These are phyloP conservation scores for Syzygium aromaticum DNA, from an alignment of 345 rosid species.

Conservation along the genomic window DNA sequence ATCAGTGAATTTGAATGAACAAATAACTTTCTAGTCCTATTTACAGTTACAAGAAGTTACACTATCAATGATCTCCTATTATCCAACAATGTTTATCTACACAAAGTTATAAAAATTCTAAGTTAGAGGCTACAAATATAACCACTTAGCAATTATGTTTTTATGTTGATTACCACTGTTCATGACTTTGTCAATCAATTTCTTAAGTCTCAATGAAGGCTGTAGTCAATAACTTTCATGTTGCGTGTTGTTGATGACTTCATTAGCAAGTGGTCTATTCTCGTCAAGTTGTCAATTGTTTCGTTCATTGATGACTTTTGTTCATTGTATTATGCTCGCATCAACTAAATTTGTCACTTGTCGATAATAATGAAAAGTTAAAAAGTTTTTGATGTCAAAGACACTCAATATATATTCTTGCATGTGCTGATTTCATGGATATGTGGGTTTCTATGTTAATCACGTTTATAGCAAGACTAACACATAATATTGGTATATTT, in stretches of 20 bases:
- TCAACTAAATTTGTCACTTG: not conserved
- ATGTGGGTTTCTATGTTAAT: not conserved
- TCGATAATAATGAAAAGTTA: not conserved
- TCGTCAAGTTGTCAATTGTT: rapidly evolving
- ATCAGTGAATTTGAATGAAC: not conserved
- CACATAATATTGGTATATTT: not conserved
- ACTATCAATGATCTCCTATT: not conserved
- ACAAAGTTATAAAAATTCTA: not conserved
- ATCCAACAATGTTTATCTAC: not conserved
- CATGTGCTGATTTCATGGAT: not conserved
- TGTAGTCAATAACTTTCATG: not conserved
- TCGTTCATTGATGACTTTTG: not conserved
- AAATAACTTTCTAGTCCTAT: not conserved
- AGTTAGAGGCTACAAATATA: not conserved
- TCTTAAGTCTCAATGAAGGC: not conserved
- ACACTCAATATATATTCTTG: not conserved
- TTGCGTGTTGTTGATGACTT: not conserved
- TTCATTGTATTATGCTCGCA: not conserved
- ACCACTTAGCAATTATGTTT: not conserved
- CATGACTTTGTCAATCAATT: not conserved
- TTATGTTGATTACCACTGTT: not conserved
- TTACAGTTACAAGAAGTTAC: not conserved
- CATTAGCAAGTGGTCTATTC: not conserved
- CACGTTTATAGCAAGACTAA: not conserved
- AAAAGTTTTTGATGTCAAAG: not conserved